Base-by-base conservation (phyloP, 129 eudicot species). In the Flaveria linearis region DNA sequence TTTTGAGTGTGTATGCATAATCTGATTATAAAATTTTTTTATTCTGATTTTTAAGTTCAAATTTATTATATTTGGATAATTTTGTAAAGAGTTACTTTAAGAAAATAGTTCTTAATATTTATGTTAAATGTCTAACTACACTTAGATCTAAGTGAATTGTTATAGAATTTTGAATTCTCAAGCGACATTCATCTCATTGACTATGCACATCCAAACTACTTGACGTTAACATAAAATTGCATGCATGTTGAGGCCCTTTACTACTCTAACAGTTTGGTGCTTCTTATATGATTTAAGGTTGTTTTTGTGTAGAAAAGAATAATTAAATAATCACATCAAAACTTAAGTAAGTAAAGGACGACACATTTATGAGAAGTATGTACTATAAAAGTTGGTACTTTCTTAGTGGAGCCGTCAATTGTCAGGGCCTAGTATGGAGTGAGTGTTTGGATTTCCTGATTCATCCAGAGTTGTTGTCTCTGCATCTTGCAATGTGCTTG, bases 251-350 rank as follows among this genome's bases (percentile, higher is more conserved):
- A 12, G 67, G 41, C 17, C 67, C 39, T 58, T n/a, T 52, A 23
- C n/a, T 43, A 60, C 10, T 58, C 25, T 12, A 68, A 13, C 33
- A 3, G 49, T 43, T 15, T 0, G 6, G 41, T 68, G 39, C 30
- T 68, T 68, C 73, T 68, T 20, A 22, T 45, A 68, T 68, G 57
- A 68, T 22, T 20, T 9, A 57, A 57, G 33, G 33, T 9, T 57
- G 64, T 57, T 57, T 57, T 9, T 20, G 33, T 57, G 10, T 57
- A 18, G 64, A 9, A 57, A 57, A 20, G 7, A 9, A 22, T 9
- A 20, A 0, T 57, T 9, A 57, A 2, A 20, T 13, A 23, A 20
- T 22, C 30, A 18, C 63, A 56, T 55, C 25, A 55, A 55, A 55
- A 18, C 62, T 55, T 13, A 55, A 17, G 18, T 20, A 57, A 57